Percentiles rank a stretch among this genome's conserved stretches.
Conservation (phyloP, 2,329 filamentous ascomycete genomes). For the Rhytidhysteron rufulum region DNA sequence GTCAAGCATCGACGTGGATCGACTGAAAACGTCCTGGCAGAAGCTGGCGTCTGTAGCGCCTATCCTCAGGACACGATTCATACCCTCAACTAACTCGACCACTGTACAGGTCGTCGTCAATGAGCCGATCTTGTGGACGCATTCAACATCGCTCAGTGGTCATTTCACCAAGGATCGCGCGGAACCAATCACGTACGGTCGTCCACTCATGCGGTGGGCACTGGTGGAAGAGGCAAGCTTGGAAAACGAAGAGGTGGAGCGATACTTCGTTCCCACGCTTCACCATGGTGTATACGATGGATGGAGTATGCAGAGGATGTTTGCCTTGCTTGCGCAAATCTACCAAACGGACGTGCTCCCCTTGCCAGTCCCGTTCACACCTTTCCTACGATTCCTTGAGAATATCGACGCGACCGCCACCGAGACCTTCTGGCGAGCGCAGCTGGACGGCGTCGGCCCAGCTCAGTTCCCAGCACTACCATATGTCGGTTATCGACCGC, state of each 20-base stretch:
- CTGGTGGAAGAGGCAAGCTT: no score
- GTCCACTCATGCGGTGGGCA: no score
- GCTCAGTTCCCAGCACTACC: conserved; percentile 10
- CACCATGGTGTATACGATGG: conserved; percentile 47
- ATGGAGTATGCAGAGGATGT: no score
- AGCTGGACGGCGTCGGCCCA: conserved; percentile 10
- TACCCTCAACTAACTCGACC: background rate
- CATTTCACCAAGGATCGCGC: background rate
- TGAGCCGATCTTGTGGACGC: background rate
- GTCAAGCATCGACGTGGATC: background rate
- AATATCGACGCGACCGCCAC: no score
- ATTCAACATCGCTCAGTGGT: background rate
- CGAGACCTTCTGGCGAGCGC: conserved; percentile 28
- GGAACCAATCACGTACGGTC: no score
- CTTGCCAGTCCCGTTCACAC: no score
- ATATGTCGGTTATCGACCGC: conserved; percentile 4
- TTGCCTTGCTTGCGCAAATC: no score
- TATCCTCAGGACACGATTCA: background rate
- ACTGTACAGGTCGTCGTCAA: background rate
- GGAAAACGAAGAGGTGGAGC: no score
- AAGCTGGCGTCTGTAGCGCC: background rate
- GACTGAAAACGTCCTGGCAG: background rate
- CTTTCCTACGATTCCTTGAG: no score
- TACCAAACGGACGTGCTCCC: no score
- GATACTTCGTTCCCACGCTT: conserved; percentile 43